phyloP scores from a whole-genome alignment of 306 rosid species.

The Datisca glomerata region DNA sequence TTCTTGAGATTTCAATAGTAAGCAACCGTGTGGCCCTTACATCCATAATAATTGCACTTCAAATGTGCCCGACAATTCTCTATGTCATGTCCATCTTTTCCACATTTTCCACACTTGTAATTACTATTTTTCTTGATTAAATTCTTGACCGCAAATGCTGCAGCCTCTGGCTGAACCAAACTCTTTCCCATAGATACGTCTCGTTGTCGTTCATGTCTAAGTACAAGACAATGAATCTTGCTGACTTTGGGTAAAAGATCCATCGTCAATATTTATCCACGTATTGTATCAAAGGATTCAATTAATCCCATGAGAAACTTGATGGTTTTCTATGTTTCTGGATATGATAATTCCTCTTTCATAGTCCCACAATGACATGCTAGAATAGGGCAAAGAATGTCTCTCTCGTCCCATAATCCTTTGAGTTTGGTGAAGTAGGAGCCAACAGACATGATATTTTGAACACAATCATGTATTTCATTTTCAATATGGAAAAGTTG shows the following conservation, averaged over 20 bases:
- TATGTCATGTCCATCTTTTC: background rate
- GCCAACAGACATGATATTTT: background rate
- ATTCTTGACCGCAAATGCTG: too few species aligned
- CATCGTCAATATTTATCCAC: background rate
- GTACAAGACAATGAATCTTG: too few species aligned
- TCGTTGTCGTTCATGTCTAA: too few species aligned
- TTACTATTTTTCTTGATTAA: too few species aligned
- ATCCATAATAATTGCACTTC: too few species aligned
- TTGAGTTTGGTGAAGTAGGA: conserved; percentile 3
- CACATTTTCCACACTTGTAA: too few species aligned
- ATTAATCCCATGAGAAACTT: conserved; percentile 1
- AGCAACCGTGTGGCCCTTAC: background rate
- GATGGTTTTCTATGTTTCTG: background rate
- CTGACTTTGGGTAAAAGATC: background rate
- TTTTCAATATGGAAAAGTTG: conserved; percentile 2
- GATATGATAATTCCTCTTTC: background rate
- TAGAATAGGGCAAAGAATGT: background rate
- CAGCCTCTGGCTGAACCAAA: too few species aligned
- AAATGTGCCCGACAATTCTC: background rate
- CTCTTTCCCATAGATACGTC: too few species aligned
- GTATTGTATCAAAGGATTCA: background rate
- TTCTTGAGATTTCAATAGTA: background rate
- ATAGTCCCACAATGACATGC: background rate
- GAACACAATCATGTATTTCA: background rate
- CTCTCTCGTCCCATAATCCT: background rate